Conservation (phyloP, 768 basidiomycete species). For the Pisolithus microcarpus region DNA sequence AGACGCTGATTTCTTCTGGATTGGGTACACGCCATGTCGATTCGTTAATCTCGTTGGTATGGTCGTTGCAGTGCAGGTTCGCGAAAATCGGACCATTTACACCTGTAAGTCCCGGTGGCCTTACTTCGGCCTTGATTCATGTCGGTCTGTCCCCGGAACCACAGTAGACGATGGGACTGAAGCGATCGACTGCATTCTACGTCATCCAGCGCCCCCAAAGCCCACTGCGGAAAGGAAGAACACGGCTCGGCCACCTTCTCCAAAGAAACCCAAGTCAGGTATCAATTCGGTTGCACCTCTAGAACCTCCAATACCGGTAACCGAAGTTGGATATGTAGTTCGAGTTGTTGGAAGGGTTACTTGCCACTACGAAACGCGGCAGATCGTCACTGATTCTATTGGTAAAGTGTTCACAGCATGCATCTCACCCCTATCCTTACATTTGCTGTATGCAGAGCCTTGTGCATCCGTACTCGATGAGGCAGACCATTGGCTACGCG, state of each 20-base stretch:
- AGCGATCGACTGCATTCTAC: slow-evolving; percentile 60
- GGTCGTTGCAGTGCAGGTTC: slow-evolving; percentile 53
- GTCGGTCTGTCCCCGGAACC: slow-evolving; percentile 1
- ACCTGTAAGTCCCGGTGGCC: slow-evolving; percentile 35
- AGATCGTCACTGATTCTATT: slow-evolving; percentile 43
- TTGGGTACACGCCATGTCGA: slow-evolving; percentile 66
- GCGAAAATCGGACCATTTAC: slow-evolving; percentile 56
- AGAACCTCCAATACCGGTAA: slow-evolving; percentile 30
- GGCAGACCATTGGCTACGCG: slow-evolving; percentile 46
- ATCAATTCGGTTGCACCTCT: neutral
- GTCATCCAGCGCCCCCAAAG: slow-evolving; percentile 22
- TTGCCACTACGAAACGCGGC: slow-evolving; percentile 34
- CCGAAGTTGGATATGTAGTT: slow-evolving; percentile 41
- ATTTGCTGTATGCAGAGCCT: slow-evolving; percentile 24
- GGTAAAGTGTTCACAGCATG: slow-evolving; percentile 30
- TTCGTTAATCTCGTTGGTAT: slow-evolving; percentile 55
- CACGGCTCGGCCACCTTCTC: slow-evolving; percentile 1
- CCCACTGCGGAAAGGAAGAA: slow-evolving; percentile 7
- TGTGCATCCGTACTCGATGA: slow-evolving; percentile 54
- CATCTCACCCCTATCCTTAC: neutral
- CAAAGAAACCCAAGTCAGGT: slow-evolving; percentile 11
- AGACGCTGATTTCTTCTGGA: slow-evolving; percentile 63
- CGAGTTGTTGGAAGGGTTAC: slow-evolving; percentile 41
- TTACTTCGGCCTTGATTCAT: neutral
- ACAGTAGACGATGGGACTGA: slow-evolving; percentile 75